Base-by-base conservation (phyloP, 495 filamentous ascomycete genomes). In the Talaromyces borbonicus region DNA sequence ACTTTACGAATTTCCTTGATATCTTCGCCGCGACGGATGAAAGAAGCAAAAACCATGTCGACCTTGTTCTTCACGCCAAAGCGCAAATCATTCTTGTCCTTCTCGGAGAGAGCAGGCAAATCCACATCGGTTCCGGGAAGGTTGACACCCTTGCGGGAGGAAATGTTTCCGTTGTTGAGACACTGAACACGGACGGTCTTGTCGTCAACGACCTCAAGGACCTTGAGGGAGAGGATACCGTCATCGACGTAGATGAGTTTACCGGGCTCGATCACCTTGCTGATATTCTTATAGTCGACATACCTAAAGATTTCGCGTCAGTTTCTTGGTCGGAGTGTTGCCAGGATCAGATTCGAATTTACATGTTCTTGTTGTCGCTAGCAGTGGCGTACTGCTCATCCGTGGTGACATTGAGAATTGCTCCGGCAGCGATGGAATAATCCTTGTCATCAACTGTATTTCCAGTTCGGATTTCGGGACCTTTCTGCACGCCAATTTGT, bases 201-300 rank as follows among this genome's bases (percentile, higher is more conserved):
- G 18, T 87, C 84, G 52, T 98, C 85, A 47, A 85, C 76, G 54
- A 98, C 75, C 57, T 90, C 78, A 46, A 96, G 53, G 29, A 97
- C 92, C 57, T 95, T 83, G 57, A 98, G 96, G 3, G 90, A 90
- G 46, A 97, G 82, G 44, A 97, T 88, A 59, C 92, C 92, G 56
- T 98, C 92, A 58, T 98, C 92, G 52, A 98, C 93, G 69, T 93
- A 98, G 75, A 98, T 95, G 63, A 84, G 83, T 56, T 90, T 89
- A 56, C 93, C 93, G n/a, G 77, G 68, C 52, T 81, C 63, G 63
- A 98, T 97, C 58, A 98, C 90, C 70, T 90, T 94, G 70, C 92
- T 95, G 75, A 98, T 95, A 77, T 98, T 98, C 81, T 90, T 90
- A 72, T 98, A 98, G 73, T 98, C 92, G 57, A 98, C 85, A 55